Evolutionary conservation across 495 filamentous ascomycete species (phyloP).

Genomic region (Penicillium maclennaniae): DNA sequence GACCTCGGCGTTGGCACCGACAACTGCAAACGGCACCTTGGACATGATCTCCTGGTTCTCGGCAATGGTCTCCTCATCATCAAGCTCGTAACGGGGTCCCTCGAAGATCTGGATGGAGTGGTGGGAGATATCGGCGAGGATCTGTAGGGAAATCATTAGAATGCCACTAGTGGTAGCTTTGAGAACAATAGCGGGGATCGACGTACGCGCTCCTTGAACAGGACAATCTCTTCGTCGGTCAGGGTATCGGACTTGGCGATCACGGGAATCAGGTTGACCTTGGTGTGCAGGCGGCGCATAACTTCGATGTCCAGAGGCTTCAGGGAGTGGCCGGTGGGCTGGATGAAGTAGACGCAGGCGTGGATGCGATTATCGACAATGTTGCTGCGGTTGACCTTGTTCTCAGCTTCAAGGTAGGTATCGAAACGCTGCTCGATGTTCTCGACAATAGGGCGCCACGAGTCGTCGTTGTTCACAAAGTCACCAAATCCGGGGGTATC

Average conservation of each 20-base stretch:
- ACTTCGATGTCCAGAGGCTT: constrained; percentile 99
- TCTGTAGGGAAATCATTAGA: constrained; percentile 48
- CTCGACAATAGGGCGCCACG: constrained; percentile 97
- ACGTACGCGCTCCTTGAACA: constrained; percentile 92
- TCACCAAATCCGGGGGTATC: constrained; percentile 98
- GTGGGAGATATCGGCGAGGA: constrained; percentile 92
- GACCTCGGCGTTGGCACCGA: constrained; percentile 93
- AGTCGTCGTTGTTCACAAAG: constrained; percentile 99
- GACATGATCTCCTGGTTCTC: constrained; percentile 99
- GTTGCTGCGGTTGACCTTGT: constrained; percentile 99
- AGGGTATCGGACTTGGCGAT: constrained; percentile 98
- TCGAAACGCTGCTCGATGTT: constrained; percentile 99
- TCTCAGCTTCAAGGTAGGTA: constrained; percentile 96
- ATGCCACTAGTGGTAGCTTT: not conserved
- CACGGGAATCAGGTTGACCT: constrained; percentile 99
- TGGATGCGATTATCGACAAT: constrained; percentile 98
- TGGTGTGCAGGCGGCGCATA: constrained; percentile 98
- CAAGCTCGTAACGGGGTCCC: constrained; percentile 94
- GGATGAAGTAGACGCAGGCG: constrained; percentile 98
- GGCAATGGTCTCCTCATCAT: constrained; percentile 98
- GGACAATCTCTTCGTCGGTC: constrained; percentile 90
- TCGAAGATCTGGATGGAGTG: constrained; percentile 99
- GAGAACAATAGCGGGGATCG: not conserved
- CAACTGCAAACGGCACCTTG: constrained; percentile 97
- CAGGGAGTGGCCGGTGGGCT: constrained; percentile 97